Base-by-base conservation (phyloP, 495 filamentous ascomycete species). In the Penicillium malachiteum region DNA sequence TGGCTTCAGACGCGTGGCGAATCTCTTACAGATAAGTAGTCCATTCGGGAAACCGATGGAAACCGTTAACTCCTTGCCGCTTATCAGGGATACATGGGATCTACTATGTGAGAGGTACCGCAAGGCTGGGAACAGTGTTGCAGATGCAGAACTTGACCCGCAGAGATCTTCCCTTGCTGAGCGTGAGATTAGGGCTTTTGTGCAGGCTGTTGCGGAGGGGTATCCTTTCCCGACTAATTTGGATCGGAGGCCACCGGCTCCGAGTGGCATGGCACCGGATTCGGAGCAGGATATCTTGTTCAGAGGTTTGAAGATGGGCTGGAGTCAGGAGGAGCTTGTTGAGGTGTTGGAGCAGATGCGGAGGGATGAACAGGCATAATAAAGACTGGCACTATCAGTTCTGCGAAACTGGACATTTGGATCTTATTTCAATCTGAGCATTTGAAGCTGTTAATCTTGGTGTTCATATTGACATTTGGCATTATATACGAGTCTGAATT, bases 41-140 rank as follows among this genome's bases (percentile, higher is more conserved):
- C 80, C 80, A 7, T 73, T 85, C 65, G 82, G 80, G n/a, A 82
- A 81, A 54, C 68, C 79, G 10, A 84, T 84, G 81, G 81, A 84
- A 62, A 71, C 40, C 3, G 65, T 84, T 3, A 79, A 84, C 60
- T 69, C 67, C 4, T 33, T 74, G 41, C 70, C 72, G 13, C 53
- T 83, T 32, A 62, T 83, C 12, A 67, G 72, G 31, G 34, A 17
- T 10, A 71, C 63, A 14, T 84, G 77, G 76, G 72, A 71, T 10
- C 39, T 51, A 13, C 37, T 83, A 49, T 42, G 44, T 11, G 46
- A 54, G 26, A 63, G 65, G 58, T 78, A 66, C 57, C 30, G 54
- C 35, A 46, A 18, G 2, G 72, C 71, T 14, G 76, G 72, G 3
- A 52, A 58, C 48, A 61, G 57, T 31, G 18, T 71, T 34, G 65